These are phyloP conservation scores for Suillus bovinus DNA, from an alignment of 768 basidiomycete genomes.

Conservation along the genomic window DNA sequence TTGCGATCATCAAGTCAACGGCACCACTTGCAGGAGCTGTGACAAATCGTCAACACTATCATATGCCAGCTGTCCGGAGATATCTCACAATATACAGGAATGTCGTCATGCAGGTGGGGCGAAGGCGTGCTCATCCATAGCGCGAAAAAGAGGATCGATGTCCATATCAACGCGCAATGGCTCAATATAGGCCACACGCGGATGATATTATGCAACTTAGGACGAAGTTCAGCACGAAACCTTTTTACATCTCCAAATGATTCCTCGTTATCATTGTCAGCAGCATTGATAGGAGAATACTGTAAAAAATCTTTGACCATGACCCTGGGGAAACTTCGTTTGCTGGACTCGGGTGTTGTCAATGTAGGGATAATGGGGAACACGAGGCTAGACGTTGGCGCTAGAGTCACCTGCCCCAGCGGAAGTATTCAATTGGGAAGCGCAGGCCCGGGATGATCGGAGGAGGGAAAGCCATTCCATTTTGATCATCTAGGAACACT, in stretches of 20 bases:
- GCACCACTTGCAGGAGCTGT: conserved; percentile 13
- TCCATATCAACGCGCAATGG: background rate
- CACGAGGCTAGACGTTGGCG: too few relatives aligned
- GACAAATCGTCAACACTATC: too few relatives aligned
- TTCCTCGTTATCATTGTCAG: background rate
- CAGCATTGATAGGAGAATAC: background rate
- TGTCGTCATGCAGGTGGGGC: background rate
- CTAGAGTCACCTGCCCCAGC: too few relatives aligned
- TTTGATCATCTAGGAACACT: too few relatives aligned
- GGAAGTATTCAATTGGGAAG: background rate
- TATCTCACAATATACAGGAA: background rate
- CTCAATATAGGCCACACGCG: background rate
- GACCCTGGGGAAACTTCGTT: background rate
- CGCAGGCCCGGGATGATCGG: background rate
- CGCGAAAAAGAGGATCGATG: conserved; percentile 6
- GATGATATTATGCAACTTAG: background rate
- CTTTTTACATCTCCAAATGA: background rate
- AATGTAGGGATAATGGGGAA: too few relatives aligned
- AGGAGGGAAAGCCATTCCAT: background rate
- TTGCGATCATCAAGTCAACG: conserved; percentile 6
- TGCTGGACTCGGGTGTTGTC: background rate
- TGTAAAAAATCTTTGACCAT: background rate
- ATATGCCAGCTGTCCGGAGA: background rate
- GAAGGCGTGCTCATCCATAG: conserved; percentile 10
- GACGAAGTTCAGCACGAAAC: background rate